Percentiles rank a stretch among this genome's conserved stretches.
These are phyloP conservation scores for Reticulomyxa filosa DNA, from an alignment of 78 protist species.

Conservation along the genomic window DNA sequence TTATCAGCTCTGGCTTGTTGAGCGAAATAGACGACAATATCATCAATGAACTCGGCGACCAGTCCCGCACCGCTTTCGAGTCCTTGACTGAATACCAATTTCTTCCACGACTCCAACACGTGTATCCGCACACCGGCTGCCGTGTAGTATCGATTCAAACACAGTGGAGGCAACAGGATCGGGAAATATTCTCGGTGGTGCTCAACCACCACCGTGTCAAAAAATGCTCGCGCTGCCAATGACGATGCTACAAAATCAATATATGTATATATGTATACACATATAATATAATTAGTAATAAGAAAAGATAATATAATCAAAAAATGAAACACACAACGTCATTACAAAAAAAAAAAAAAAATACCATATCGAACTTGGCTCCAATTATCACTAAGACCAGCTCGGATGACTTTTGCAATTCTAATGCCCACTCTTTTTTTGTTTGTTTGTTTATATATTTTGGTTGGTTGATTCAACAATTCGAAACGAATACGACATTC, in stretches of 20 bases:
- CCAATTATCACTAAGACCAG: slow-evolving; percentile 28
- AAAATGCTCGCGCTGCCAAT: background rate
- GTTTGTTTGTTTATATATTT: background rate
- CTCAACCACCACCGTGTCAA: background rate
- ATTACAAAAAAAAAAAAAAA: background rate
- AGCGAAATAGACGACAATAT: background rate
- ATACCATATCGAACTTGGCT: slow-evolving; percentile 16
- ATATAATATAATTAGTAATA: no score
- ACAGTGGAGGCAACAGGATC: slow-evolving; percentile 14
- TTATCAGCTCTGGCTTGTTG: slow-evolving; percentile 8
- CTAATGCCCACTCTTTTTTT: background rate
- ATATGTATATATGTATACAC: no score
- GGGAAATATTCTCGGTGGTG: no score
- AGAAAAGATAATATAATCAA: no score
- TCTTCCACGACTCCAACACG: slow-evolving; percentile 1
- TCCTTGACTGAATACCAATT: background rate
- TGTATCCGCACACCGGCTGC: slow-evolving; percentile 12
- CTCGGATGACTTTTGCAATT: background rate
- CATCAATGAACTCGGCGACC: background rate
- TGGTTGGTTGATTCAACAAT: background rate
- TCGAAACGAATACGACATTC: background rate
- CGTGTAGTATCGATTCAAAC: slow-evolving; percentile 25
- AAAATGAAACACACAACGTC: background rate
- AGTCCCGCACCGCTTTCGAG: background rate
- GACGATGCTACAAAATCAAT: background rate